A percentile compares a stretch with the other conserved stretches of the same genome.
Conservation (phyloP, 1,284 basidiomycete species). For the Ceratorhiza oryzae-sativae region DNA sequence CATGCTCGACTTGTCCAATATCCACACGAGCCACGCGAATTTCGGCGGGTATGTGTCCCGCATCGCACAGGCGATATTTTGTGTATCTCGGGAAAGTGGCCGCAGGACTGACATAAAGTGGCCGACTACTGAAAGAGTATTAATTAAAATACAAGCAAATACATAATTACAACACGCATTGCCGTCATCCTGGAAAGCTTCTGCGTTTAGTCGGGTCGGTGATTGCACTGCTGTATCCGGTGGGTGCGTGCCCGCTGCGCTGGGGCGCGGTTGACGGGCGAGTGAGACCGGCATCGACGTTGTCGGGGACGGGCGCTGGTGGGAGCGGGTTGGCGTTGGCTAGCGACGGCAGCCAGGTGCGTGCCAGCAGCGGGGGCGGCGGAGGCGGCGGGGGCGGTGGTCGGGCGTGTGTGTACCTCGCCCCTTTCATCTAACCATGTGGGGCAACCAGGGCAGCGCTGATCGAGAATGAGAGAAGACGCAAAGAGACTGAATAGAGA, state of each 20-base stretch:
- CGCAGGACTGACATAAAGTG: not conserved
- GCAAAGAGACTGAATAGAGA: not conserved
- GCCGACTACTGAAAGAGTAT: not conserved
- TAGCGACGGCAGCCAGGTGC: too few relatives aligned
- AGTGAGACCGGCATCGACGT: not conserved
- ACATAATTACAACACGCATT: not conserved
- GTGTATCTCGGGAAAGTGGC: not conserved
- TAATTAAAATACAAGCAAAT: not conserved
- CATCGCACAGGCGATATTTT: not conserved
- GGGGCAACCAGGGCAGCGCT: not conserved
- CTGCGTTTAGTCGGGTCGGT: too few relatives aligned
- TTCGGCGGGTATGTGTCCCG: not conserved
- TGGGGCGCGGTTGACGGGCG: not conserved
- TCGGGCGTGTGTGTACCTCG: not conserved
- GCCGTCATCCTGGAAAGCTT: not conserved
- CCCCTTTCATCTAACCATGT: not conserved
- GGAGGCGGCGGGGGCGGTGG: not conserved
- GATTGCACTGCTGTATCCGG: not conserved
- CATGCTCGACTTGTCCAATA: too few relatives aligned
- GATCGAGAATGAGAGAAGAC: not conserved
- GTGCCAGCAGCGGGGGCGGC: too few relatives aligned
- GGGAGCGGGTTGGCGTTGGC: not conserved
- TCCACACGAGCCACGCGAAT: too few relatives aligned
- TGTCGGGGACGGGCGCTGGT: not conserved
- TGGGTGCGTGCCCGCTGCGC: not conserved